Percentiles rank a stretch among this genome's conserved stretches.
Conservation (phyloP, 345 rosid genomes). For the Lepidium didymum region DNA sequence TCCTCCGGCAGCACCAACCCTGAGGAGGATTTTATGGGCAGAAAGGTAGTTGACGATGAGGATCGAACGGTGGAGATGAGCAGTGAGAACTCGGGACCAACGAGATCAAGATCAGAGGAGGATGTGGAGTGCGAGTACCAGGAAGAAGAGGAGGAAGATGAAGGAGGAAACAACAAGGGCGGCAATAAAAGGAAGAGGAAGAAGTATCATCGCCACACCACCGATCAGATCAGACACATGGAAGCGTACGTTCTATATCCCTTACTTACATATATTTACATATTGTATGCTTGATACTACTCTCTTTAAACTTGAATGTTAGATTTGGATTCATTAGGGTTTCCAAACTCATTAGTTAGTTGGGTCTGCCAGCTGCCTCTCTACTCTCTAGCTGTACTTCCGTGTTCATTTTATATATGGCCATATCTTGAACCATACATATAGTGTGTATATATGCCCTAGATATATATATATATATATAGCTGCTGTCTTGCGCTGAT, state of each 20-base stretch:
- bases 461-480: too few species aligned
- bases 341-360: background rate
- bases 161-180: constrained; percentile 26
- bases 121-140: constrained; percentile 56
- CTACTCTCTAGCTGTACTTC: too few species aligned
- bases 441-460: background rate
- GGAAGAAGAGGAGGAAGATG: constrained; percentile 38
- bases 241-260: constrained; percentile 56
- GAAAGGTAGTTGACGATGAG: constrained; percentile 46
- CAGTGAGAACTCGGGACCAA: constrained; percentile 85
- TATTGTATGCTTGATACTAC: background rate
- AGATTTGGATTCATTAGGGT: background rate
- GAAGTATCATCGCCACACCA: constrained; percentile 92
- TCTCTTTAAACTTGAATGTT: too few species aligned
- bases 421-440: background rate
- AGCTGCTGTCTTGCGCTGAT: background rate
- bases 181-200: constrained; percentile 85
- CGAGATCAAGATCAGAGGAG: constrained; percentile 81
- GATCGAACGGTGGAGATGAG: constrained; percentile 77
- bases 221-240: constrained; percentile 96
- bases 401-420: too few species aligned
- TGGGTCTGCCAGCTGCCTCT: background rate
- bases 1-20: constrained; percentile 42
- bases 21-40: constrained; percentile 58
- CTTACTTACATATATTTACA: background rate